These are phyloP conservation scores for Ceratocystis cacaofunesta DNA, from an alignment of 2,329 filamentous ascomycete genomes.

Conservation along the genomic window DNA sequence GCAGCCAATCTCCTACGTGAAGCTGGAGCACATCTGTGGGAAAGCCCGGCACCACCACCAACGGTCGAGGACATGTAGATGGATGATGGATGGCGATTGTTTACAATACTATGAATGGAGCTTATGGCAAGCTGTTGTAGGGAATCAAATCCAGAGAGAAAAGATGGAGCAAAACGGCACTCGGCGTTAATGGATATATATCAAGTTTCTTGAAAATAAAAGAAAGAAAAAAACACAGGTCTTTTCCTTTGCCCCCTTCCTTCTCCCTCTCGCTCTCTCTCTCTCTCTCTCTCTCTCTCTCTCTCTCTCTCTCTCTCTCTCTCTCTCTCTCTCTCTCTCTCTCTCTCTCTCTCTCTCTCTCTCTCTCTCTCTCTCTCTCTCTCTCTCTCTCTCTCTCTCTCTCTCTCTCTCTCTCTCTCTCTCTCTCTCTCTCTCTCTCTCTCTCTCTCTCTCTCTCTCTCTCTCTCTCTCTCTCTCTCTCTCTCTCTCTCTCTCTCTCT, in stretches of 20 bases:
- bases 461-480: neutral
- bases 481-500: neutral
- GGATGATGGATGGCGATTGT: neutral
- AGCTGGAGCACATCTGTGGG: constrained; percentile 46
- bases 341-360: neutral
- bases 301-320: neutral
- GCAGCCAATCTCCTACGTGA: constrained; percentile 40
- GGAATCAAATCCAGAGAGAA: neutral
- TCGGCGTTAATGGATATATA: neutral
- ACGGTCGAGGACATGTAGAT: constrained; percentile 7
- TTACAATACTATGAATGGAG: neutral
- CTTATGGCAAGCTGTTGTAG: neutral
- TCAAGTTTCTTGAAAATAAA: neutral
- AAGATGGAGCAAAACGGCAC: neutral
- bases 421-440: neutral
- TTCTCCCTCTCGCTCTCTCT: neutral
- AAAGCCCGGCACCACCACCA: constrained; percentile 23
- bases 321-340: neutral
- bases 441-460: neutral
- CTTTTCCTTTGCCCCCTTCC: neutral
- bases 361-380: neutral
- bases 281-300: neutral
- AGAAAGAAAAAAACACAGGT: neutral
- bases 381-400: neutral
- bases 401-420: neutral